Evolutionary conservation across 352 stramenopile genomes (phyloP).

Genomic region (Phytophthora foliorum): DNA sequence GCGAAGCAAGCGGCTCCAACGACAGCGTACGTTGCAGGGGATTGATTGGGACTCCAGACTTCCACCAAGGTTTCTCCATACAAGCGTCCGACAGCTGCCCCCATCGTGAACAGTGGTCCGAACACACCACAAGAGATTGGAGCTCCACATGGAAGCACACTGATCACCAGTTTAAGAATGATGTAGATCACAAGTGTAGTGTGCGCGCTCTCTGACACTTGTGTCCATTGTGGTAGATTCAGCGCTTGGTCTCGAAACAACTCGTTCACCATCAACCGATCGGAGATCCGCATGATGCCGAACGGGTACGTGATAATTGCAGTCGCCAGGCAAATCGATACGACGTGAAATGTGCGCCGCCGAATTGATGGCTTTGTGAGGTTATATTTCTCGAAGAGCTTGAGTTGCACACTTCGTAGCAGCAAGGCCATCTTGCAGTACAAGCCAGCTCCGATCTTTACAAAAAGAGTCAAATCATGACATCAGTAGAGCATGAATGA

Average conservation of each 20-base stretch:
- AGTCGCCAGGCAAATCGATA: conserved; percentile 70
- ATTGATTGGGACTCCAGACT: conserved; percentile 82
- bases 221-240: conserved; percentile 68
- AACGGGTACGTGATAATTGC: conserved; percentile 74
- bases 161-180: conserved; percentile 76
- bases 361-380: conserved; percentile 63
- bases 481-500: not conserved
- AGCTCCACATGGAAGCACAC: conserved; percentile 74
- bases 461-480: not conserved
- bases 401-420: conserved; percentile 57
- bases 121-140: conserved; percentile 86
- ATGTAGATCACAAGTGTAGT: conserved; percentile 80
- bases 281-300: conserved; percentile 76
- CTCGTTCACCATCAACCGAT: conserved; percentile 80
- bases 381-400: conserved; percentile 61
- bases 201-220: conserved; percentile 64
- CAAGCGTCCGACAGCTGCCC: conserved; percentile 72
- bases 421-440: conserved; percentile 68
- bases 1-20: conserved; percentile 93
- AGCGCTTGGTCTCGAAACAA: conserved; percentile 75
- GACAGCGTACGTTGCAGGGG: conserved; percentile 88
- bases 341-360: conserved; percentile 63
- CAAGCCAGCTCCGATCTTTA: conserved; percentile 66
- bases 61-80: conserved; percentile 86
- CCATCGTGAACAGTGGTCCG: conserved; percentile 85